Conservation (phyloP, 352 stramenopile species). For the Pythium sp. region DNA sequence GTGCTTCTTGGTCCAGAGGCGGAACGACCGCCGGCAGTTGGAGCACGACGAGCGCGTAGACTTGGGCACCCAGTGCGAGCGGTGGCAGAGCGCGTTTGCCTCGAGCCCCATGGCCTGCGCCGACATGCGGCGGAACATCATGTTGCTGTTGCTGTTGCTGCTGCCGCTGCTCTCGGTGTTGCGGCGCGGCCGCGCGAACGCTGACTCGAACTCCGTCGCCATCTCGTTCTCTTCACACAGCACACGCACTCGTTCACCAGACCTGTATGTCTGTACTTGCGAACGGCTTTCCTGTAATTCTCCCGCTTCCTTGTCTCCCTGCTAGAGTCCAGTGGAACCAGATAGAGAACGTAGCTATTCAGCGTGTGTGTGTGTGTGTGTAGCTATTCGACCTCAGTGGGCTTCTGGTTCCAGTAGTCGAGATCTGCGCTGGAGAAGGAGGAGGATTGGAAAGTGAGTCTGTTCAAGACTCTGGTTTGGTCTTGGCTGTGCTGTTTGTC, state of each 20-base stretch:
- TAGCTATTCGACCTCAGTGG: background rate
- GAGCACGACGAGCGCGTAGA: constrained; percentile 59
- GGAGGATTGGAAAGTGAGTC: constrained; percentile 6
- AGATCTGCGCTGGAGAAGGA: background rate
- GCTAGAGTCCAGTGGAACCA: background rate
- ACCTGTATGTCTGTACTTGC: background rate
- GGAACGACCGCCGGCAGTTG: constrained; percentile 61
- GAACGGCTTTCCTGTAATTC: background rate
- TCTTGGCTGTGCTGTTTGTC: background rate
- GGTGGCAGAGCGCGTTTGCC: constrained; percentile 60
- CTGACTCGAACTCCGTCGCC: background rate
- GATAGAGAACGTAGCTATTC: background rate
- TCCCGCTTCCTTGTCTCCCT: background rate
- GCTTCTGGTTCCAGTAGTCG: background rate
- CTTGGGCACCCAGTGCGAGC: constrained; percentile 75
- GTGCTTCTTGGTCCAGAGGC: constrained; percentile 67
- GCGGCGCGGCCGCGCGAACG: constrained; percentile 5
- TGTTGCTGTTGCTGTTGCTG: constrained; percentile 5
- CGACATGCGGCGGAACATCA: constrained; percentile 58
- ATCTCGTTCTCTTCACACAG: background rate
- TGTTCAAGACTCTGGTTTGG: background rate
- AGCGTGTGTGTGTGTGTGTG: background rate
- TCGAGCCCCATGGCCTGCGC: constrained; percentile 67
- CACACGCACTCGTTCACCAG: background rate
- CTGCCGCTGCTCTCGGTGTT: constrained; percentile 6